Base-by-base conservation (phyloP, 768 basidiomycete genomes). In the Russula lepida region DNA sequence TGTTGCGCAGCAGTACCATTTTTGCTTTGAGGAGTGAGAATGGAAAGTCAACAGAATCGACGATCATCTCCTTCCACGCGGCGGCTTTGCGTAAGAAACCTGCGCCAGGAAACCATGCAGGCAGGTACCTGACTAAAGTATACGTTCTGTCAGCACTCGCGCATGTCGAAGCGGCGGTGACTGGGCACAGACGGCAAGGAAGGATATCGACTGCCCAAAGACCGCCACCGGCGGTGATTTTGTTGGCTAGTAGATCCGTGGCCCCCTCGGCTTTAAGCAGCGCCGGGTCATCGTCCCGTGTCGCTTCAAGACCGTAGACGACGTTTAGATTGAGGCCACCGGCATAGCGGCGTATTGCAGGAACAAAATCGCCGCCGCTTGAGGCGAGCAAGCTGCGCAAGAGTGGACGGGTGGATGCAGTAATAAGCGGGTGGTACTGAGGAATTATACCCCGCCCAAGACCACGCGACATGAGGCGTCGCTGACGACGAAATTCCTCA, bases 61-160 rank as follows among this genome's bases (percentile, higher is more conserved):
- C 78, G 71, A 88, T 80, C 72, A 78, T 79, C 32, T 75, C 76
- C 69, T 81, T 86, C 88, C 88, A 89, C 9, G 62, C 68, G 8
- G 59, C 71, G 0, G 86, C 85, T 60, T 84, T 84, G 21, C 73
- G 71, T 69, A 82, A 81, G 74, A 89, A 92, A 2, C 78, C 79
- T 5, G 82, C 78, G 12, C 86, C 86, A 23, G 89, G 89, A 50
- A 81, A 73, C 84, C 85, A 89, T 47, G 69, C 67, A 0, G 89
- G 89, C 28, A 89, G 68, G 65, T 81, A 69, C 67, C 77, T 78
- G 66, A 89, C 76, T 71, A 25, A 37, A 8, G 6, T n/a, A 43
- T 33, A 35, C 1, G 6, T 25, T 25, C 49, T 27, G n/a, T 62
- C 44, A 57, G 52, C 46, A 19, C 6, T 41, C 19, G 27, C 3